These are phyloP conservation scores for Nicotiana rustica DNA, from an alignment of 305 asterid species.

Conservation along the genomic window DNA sequence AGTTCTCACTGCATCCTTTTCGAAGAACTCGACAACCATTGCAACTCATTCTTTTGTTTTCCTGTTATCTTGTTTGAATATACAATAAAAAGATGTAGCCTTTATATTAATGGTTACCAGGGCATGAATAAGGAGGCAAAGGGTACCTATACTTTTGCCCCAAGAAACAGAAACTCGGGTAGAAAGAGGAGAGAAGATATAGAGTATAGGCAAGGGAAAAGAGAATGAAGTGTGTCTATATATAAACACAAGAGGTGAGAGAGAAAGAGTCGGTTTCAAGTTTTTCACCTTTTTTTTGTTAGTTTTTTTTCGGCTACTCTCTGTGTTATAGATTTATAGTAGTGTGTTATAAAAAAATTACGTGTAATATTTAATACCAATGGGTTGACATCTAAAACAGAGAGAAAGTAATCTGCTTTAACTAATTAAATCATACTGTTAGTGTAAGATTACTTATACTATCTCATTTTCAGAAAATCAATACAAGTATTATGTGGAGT, in stretches of 20 bases:
- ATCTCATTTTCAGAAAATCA: too few species aligned
- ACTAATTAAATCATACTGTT: too few species aligned
- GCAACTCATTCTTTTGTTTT: slow-evolving; percentile 63
- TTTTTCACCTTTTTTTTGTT: neutral
- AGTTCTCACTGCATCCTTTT: slow-evolving; percentile 81
- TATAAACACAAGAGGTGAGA: slow-evolving; percentile 38
- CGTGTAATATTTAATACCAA: neutral
- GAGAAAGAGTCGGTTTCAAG: slow-evolving; percentile 45
- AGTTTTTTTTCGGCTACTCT: neutral
- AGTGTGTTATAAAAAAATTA: too few species aligned
- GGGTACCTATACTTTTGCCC: neutral
- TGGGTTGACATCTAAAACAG: neutral
- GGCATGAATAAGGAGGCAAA: slow-evolving; percentile 32
- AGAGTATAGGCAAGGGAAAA: slow-evolving; percentile 23
- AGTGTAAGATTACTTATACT: too few species aligned
- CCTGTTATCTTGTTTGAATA: neutral
- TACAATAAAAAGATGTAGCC: neutral
- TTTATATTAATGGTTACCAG: neutral
- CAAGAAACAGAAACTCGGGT: slow-evolving; percentile 24
- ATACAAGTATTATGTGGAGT: neutral
- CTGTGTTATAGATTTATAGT: neutral
- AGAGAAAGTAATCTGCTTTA: too few species aligned
- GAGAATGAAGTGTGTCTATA: slow-evolving; percentile 44
- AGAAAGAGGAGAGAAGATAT: neutral
- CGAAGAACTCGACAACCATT: slow-evolving; percentile 88